Evolutionary conservation across 2,329 filamentous ascomycete species (phyloP).

Genomic region (Trichoderma brevicompactum): DNA sequence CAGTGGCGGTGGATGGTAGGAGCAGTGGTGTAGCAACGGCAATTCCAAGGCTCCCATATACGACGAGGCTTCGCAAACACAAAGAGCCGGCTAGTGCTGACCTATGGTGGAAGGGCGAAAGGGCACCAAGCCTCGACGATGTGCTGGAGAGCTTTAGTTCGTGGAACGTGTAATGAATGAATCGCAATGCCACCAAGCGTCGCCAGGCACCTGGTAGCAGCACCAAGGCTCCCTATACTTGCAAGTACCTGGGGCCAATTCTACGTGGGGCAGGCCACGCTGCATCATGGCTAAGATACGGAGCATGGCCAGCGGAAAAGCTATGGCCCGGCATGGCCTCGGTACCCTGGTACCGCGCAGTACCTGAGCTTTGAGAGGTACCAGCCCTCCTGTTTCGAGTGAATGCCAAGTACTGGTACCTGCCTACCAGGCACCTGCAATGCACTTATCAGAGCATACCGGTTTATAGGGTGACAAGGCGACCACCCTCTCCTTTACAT

Average conservation of each 20-base stretch:
- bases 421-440: background rate
- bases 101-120: slow-evolving; percentile 11
- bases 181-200: slow-evolving; percentile 24
- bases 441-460: background rate
- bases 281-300: slow-evolving; percentile 25
- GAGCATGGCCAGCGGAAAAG: slow-evolving; percentile 21
- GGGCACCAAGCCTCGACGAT: slow-evolving; percentile 11
- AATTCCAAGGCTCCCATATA: slow-evolving; percentile 8
- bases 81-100: slow-evolving; percentile 2
- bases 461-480: background rate
- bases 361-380: background rate
- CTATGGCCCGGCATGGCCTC: slow-evolving; percentile 24
- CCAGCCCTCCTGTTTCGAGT: background rate
- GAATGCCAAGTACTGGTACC: background rate
- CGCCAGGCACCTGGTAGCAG: slow-evolving; percentile 12
- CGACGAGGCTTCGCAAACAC: background rate
- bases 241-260: slow-evolving; percentile 21
- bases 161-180: slow-evolving; percentile 13
- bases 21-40: slow-evolving; percentile 9
- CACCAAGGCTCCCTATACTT: slow-evolving; percentile 13
- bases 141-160: slow-evolving; percentile 9
- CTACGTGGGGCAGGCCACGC: slow-evolving; percentile 29
- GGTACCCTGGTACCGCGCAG: background rate
- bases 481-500: too few relatives aligned
- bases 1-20: slow-evolving; percentile 24